Conservation (phyloP, 139 green algal species). For the Mesotaenium endlicherianum region DNA sequence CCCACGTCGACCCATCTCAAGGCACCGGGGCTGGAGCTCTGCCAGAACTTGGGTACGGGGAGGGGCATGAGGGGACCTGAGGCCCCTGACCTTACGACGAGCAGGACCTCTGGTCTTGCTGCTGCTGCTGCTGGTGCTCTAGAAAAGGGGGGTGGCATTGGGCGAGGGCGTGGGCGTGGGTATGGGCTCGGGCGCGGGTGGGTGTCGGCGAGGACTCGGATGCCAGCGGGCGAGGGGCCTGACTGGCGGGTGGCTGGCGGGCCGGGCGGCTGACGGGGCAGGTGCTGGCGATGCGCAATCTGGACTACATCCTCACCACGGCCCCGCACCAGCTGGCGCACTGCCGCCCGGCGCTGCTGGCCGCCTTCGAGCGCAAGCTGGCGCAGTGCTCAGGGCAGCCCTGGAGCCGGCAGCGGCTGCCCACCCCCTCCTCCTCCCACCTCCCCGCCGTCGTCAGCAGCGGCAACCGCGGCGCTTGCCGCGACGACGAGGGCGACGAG, state of each 20-base stretch:
- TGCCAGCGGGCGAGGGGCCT: not conserved
- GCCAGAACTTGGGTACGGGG: no score
- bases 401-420: not conserved
- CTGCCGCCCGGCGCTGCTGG: not conserved
- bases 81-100: not conserved
- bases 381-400: not conserved
- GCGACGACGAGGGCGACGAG: not conserved
- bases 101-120: not conserved
- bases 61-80: not conserved
- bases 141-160: no score
- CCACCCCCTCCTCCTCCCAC: not conserved
- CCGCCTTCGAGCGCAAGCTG: not conserved
- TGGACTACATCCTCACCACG: slow-evolving; percentile 65
- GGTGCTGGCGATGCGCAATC: slow-evolving; percentile 66
- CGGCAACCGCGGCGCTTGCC: not conserved
- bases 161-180: no score
- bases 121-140: not conserved
- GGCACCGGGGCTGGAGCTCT: no score
- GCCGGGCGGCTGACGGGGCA: no score
- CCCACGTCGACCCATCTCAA: no score
- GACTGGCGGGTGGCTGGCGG: not conserved
- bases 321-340: not conserved
- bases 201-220: not conserved
- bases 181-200: not conserved
- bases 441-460: not conserved